phyloP scores from a whole-genome alignment of 1,284 basidiomycete species.

The Gymnopus androsaceus region DNA sequence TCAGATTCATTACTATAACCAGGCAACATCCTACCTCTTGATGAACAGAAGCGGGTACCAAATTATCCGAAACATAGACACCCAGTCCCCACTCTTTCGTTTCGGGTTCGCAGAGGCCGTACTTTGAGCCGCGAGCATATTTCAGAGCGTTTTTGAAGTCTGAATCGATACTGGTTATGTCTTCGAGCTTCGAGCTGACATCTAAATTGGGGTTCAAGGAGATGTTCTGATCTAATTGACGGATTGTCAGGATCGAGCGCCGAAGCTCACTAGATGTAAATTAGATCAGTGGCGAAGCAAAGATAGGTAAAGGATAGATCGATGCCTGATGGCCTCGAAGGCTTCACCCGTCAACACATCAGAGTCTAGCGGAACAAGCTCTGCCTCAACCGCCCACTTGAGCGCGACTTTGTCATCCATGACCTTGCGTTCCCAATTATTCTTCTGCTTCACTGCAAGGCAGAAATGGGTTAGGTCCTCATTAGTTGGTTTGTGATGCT shows the following conservation, averaged over 20 bases:
- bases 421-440: constrained; percentile 15
- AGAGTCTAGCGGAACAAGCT: background rate
- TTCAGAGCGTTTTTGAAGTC: background rate
- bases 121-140: constrained; percentile 8
- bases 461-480: constrained; percentile 4
- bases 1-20: background rate
- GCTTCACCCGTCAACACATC: background rate
- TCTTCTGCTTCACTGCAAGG: constrained; percentile 7
- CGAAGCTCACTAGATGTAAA: background rate
- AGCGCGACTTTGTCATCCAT: constrained; percentile 6
- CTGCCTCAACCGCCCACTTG: constrained; percentile 18
- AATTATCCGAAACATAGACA: constrained; percentile 17
- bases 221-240: background rate
- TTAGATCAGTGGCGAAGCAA: background rate
- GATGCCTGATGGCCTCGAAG: background rate
- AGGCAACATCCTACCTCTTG: constrained; percentile 10
- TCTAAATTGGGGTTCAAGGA: background rate
- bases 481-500: no score
- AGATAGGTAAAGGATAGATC: no score
- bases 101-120: constrained; percentile 9
- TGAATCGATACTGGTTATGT: no score
- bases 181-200: background rate
- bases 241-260: background rate
- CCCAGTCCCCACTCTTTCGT: constrained; percentile 12
- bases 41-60: constrained; percentile 19